These are phyloP conservation scores for Zalaria sp. DNA, from an alignment of 2,329 filamentous ascomycete species.

Conservation along the genomic window DNA sequence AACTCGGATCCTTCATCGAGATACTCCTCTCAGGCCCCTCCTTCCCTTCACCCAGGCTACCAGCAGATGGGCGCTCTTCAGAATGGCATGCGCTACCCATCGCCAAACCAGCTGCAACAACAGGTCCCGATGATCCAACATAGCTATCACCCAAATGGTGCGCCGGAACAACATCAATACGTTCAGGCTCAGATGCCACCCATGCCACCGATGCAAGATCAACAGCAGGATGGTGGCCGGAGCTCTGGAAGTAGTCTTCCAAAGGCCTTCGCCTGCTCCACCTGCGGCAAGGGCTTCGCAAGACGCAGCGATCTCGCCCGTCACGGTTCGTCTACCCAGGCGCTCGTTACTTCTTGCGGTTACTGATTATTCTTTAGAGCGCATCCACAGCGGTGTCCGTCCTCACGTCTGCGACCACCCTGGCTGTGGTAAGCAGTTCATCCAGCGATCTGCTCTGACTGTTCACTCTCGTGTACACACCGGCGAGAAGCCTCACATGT, in stretches of 20 bases:
- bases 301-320: slow-evolving; percentile 84
- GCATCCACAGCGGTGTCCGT: slow-evolving; percentile 82
- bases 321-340: slow-evolving; percentile 54
- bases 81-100: slow-evolving; percentile 40
- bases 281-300: slow-evolving; percentile 84
- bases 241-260: slow-evolving; percentile 35
- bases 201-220: slow-evolving; percentile 16
- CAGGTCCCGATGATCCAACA: slow-evolving; percentile 42
- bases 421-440: slow-evolving; percentile 89
- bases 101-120: slow-evolving; percentile 33
- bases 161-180: slow-evolving; percentile 26
- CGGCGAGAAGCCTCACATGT: slow-evolving; percentile 96
- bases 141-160: slow-evolving; percentile 36
- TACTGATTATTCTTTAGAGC: slow-evolving; percentile 46
- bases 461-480: slow-evolving; percentile 94
- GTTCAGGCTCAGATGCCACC: slow-evolving; percentile 17
- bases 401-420: slow-evolving; percentile 88
- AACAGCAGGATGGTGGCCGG: slow-evolving; percentile 21
- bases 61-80: slow-evolving; percentile 35
- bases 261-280: slow-evolving; percentile 79
- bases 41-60: slow-evolving; percentile 29
- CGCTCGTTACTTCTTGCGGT: slow-evolving; percentile 4
- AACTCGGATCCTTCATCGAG: slow-evolving; percentile 41
- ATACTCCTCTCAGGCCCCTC: slow-evolving; percentile 43
- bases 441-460: slow-evolving; percentile 87